Evolutionary conservation across 306 rosid genomes (phyloP), one percentile per base, ranked within the genome.

Genomic region (Purshia tridentata): DNA sequence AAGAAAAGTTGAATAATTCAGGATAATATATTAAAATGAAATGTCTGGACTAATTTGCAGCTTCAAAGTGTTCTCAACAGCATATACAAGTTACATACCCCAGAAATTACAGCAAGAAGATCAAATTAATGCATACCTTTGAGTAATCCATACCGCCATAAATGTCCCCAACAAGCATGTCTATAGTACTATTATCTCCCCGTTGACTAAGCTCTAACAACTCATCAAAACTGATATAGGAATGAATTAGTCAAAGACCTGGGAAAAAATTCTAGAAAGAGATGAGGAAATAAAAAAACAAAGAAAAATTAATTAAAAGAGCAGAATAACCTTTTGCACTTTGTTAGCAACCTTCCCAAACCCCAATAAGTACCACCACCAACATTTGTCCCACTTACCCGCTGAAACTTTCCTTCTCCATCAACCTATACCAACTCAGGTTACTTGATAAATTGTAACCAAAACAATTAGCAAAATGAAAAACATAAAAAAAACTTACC

Each of bases 321-420:
- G 2, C 15, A 16, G 7, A 50, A 45, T 49, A 73, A 91, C 98
- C 96, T 95, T 73, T 90, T 91, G 97, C 99, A 91, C 84, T 91
- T 95, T 48, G 99, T 95, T 80, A 95, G 78, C 74, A 95, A 84
- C 84, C 87, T 90, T 77, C 99, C 99, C 87, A 95, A 80, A 44
- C 99, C 99, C 98, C 99, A 95, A 45, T 95, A 95, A 54, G 99
- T 95, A 61, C 99, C 99, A 9, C 99, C 99, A 81, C 99, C 99
- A 74, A 95, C 99, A 86, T 95, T 95, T 78, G 99, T 95, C 57
- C 99, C 99, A 81, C 99, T 95, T 67, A 95, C 83, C 76, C 99
- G 85, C 85, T 95, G 88, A 86, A 88, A 95, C 80, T 88, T 90
- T 20, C 99, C 99, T 23, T 95, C 99, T 58, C 99, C 99, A 67